Percentiles rank a stretch among this genome's conserved stretches.
These are phyloP conservation scores for Cylindrotheca closterium DNA, from an alignment of 108 stramenopile genomes.

Conservation along the genomic window DNA sequence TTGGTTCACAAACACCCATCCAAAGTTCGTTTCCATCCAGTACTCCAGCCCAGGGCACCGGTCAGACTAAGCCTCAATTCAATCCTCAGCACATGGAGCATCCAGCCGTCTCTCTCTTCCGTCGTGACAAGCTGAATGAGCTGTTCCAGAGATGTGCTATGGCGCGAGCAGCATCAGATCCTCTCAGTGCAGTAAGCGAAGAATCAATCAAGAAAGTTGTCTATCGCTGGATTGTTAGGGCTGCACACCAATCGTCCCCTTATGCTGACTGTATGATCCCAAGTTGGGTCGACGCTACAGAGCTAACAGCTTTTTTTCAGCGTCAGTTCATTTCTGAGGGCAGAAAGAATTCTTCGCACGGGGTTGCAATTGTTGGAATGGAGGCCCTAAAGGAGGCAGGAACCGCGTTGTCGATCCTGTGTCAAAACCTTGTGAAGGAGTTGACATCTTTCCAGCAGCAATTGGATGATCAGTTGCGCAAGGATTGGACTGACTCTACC, in stretches of 20 bases:
- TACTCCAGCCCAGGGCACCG: background rate
- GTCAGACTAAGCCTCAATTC: background rate
- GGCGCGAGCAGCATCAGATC: slow-evolving; percentile 42
- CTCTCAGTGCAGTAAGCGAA: slow-evolving; percentile 53
- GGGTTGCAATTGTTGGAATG: slow-evolving; percentile 54
- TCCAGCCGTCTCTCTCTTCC: slow-evolving; percentile 59
- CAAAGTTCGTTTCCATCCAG: background rate
- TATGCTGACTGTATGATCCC: slow-evolving; percentile 82
- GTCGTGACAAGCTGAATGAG: slow-evolving; percentile 70
- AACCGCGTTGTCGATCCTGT: slow-evolving; percentile 61
- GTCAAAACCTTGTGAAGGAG: slow-evolving; percentile 64
- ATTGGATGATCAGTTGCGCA: slow-evolving; percentile 48
- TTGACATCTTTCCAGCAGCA: slow-evolving; percentile 48
- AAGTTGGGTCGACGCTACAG: slow-evolving; percentile 72
- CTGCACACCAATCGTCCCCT: slow-evolving; percentile 63
- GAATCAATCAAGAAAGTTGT: slow-evolving; percentile 57
- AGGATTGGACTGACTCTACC: slow-evolving; percentile 62
- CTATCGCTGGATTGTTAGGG: slow-evolving; percentile 82
- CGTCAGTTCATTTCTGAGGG: slow-evolving; percentile 83
- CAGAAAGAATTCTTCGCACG: slow-evolving; percentile 43
- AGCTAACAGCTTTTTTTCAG: slow-evolving; percentile 70
- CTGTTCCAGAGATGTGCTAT: slow-evolving; percentile 60
- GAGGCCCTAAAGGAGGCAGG: slow-evolving; percentile 82
- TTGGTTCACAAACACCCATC: background rate
- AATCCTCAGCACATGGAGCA: slow-evolving; percentile 23